Conservation (phyloP, 345 rosid species). For the Cochlearia excelsa region DNA sequence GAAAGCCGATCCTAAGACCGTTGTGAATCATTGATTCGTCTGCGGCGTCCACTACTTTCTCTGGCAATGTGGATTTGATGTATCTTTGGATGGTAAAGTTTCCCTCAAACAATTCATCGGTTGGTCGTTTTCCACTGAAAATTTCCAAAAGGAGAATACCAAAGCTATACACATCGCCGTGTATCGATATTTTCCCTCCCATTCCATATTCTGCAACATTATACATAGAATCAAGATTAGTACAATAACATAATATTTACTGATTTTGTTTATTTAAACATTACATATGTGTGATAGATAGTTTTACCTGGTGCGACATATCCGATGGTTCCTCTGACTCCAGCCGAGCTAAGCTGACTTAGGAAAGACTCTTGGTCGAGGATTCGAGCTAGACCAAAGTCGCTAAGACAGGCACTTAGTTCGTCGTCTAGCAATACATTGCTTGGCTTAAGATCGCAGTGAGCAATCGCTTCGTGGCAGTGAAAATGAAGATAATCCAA, state of each 20-base stretch:
- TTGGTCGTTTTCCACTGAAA: slow-evolving; percentile 40
- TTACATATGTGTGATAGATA: neutral
- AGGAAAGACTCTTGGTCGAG: slow-evolving; percentile 15
- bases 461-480: slow-evolving; percentile 23
- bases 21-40: slow-evolving; percentile 21
- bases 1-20: slow-evolving; percentile 14
- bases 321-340: slow-evolving; percentile 13
- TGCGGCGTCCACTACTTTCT: slow-evolving; percentile 5
- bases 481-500: slow-evolving; percentile 27
- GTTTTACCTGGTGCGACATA: slow-evolving; percentile 11
- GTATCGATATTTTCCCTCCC: slow-evolving; percentile 12
- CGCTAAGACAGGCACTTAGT: slow-evolving; percentile 24
- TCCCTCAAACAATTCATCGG: slow-evolving; percentile 28
- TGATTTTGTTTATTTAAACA: neutral
- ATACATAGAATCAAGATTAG: neutral
- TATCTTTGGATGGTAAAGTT: slow-evolving; percentile 24
- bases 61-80: slow-evolving; percentile 22
- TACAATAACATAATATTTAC: neutral
- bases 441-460: slow-evolving; percentile 35
- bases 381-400: slow-evolving; percentile 34
- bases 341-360: slow-evolving; percentile 7
- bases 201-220: slow-evolving; percentile 12
- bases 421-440: slow-evolving; percentile 29
- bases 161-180: slow-evolving; percentile 37
- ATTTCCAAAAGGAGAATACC: slow-evolving; percentile 37